A percentile compares a stretch with the other conserved stretches of the same genome.
phyloP scores from a whole-genome alignment of 768 basidiomycete species.

The Melanogaster broomeanus region DNA sequence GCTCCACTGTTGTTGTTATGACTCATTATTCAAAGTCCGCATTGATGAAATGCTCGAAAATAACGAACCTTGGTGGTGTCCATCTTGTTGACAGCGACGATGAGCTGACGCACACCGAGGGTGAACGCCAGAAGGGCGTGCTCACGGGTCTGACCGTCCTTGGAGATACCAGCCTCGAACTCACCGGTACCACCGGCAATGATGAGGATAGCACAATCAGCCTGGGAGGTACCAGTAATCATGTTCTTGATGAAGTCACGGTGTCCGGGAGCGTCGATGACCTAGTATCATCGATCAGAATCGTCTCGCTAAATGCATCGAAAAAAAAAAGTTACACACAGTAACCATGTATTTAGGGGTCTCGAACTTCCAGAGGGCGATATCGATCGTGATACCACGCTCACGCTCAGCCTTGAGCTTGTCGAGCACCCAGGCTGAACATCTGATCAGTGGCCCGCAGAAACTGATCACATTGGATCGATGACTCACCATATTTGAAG shows the following conservation, averaged over 20 bases:
- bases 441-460: conserved; percentile 25
- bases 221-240: conserved; percentile 99
- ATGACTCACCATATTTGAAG: conserved; percentile 87
- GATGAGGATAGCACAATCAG: conserved; percentile 99
- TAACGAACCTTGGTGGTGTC: conserved; percentile 92
- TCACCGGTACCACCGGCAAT: conserved; percentile 99
- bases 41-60: background rate
- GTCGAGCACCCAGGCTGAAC: conserved; percentile 97
- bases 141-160: conserved; percentile 99
- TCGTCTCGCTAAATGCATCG: background rate
- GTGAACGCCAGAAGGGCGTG: conserved; percentile 99
- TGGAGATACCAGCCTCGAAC: conserved; percentile 99
- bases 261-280: conserved; percentile 99
- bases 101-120: conserved; percentile 99
- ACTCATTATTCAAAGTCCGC: conserved; percentile 2
- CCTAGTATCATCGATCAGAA: conserved; percentile 45
- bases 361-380: conserved; percentile 99
- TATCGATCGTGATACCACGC: conserved; percentile 99
- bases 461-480: conserved; percentile 16
- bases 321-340: conserved; percentile 46
- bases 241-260: conserved; percentile 99
- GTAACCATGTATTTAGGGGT: conserved; percentile 96
- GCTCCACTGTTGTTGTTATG: conserved; percentile 75
- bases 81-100: conserved; percentile 99
- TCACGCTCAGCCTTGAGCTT: conserved; percentile 99